Evolutionary conservation across 306 rosid species (phyloP), one percentile per base, ranked within the genome.

Genomic region (Citrullus mucosospermus): DNA sequence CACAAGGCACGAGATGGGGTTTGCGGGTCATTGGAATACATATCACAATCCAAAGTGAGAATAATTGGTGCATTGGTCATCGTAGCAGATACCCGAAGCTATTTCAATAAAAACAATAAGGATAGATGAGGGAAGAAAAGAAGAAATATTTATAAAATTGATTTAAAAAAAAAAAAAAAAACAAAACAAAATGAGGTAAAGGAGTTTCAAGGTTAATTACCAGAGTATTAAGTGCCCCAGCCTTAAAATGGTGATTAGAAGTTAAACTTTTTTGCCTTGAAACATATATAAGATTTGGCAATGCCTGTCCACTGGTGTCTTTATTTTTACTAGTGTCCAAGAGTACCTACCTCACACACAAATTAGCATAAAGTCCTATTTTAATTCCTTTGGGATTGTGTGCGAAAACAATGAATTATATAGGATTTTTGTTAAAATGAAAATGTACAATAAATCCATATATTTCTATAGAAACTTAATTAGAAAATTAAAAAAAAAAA

Each of bases 141-240:
- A 16, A 15, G 18, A 51, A 51, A 51, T 0, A 51, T 14, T 25
- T 51, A 14, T 15, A 16, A 51, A 3, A 4, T 51, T 51, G 18
- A 46, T 10, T 8, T 8, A 1, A 46, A 46, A 46, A 46, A 0
- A 46, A 0, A 46, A 61, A 22, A 22, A 22, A 46, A 46, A 46
- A 46, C 0, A 46, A n/a, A n/a, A 61, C 0, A 22, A 22, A 17
- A 1, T 11, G 8, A 44, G 12, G 51, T 10, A 46, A 46, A 46
- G 1, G 13, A 51, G n/a, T 15, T 3, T 4, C 1, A 16, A 7
- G 18, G 30, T 61, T 80, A 10, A 46, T 48, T 83, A 87, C 88
- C 8, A 85, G 68, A 50, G 66, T 85, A 66, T 87, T 87, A 1
- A 87, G 88, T 48, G 90, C 90, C 13, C 88, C 90, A 15, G 90